Conservation (phyloP, 352 stramenopile genomes). For the Phytopythium helicoides region DNA sequence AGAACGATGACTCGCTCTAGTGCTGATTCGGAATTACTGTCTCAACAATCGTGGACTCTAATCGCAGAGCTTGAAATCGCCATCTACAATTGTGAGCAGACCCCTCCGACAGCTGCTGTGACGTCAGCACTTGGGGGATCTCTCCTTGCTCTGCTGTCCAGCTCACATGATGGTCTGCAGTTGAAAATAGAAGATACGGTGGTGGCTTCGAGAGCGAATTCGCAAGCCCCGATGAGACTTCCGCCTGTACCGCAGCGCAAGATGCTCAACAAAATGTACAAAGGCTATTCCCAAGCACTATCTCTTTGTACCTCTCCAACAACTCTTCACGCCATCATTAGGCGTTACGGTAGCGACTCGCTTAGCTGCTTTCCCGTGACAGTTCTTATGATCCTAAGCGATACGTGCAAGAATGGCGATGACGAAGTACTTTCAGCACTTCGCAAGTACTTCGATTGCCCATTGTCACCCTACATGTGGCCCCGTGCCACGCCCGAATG, state of each 20-base stretch:
- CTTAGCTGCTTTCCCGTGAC: constrained; percentile 54
- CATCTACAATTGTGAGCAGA: background rate
- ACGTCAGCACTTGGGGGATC: constrained; percentile 33
- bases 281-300: constrained; percentile 42
- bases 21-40: constrained; percentile 11
- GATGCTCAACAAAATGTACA: constrained; percentile 67
- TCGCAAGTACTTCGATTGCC: constrained; percentile 17
- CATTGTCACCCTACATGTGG: constrained; percentile 36
- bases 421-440: constrained; percentile 38
- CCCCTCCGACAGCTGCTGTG: background rate
- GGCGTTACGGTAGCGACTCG: constrained; percentile 40
- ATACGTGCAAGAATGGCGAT: constrained; percentile 20
- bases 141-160: constrained; percentile 32
- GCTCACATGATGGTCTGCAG: constrained; percentile 16
- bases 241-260: constrained; percentile 40
- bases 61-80: constrained; percentile 36
- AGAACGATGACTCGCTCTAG: too few species aligned
- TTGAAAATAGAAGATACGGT: too few species aligned
- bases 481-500: constrained; percentile 5
- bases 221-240: constrained; percentile 2
- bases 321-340: constrained; percentile 47
- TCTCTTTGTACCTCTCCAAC: constrained; percentile 39
- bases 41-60: constrained; percentile 55
- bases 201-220: too few species aligned
- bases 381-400: constrained; percentile 54